Evolutionary conservation across 306 rosid genomes (phyloP).

Genomic region (Lathyrus aphaca): DNA sequence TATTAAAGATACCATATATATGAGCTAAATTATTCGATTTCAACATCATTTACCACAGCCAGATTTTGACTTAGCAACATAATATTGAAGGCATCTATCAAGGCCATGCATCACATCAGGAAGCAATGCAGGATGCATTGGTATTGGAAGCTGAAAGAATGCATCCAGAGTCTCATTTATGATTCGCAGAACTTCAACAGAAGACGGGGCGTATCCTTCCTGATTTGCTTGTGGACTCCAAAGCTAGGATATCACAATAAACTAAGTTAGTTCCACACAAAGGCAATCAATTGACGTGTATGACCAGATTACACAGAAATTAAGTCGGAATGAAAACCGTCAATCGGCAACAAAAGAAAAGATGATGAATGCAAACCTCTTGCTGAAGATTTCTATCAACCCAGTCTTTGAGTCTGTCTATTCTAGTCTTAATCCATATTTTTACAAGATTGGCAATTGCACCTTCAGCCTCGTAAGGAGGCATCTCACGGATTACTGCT

Average conservation of each 20-base stretch:
- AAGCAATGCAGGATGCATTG: conserved; percentile 94
- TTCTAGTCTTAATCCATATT: conserved; percentile 85
- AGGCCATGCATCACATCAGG: conserved; percentile 92
- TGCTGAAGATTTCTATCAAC: conserved; percentile 93
- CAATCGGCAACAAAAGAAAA: conserved; percentile 8
- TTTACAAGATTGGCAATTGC: conserved; percentile 92
- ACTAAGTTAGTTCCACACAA: conserved; percentile 43
- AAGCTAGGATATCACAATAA: conserved; percentile 52
- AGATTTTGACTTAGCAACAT: conserved; percentile 74
- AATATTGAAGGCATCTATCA: conserved; percentile 90
- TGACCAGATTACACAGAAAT: conserved; percentile 11
- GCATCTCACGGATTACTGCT: conserved; percentile 99
- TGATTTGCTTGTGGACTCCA: conserved; percentile 76
- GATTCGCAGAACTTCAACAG: conserved; percentile 84
- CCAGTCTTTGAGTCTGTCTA: conserved; percentile 91
- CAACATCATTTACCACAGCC: conserved; percentile 76
- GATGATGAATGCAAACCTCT: conserved; percentile 69
- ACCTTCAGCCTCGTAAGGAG: conserved; percentile 93
- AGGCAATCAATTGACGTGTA: conserved; percentile 19
- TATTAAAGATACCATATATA: conserved; percentile 31
- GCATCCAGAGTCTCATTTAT: conserved; percentile 92
- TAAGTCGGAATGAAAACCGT: conserved; percentile 33
- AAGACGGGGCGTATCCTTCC: conserved; percentile 91
- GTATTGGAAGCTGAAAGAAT: conserved; percentile 92
- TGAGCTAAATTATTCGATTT: conserved; percentile 19